Evolutionary conservation across 805 yeast species (phyloP).

Genomic region (Teunomyces funiuensis): DNA sequence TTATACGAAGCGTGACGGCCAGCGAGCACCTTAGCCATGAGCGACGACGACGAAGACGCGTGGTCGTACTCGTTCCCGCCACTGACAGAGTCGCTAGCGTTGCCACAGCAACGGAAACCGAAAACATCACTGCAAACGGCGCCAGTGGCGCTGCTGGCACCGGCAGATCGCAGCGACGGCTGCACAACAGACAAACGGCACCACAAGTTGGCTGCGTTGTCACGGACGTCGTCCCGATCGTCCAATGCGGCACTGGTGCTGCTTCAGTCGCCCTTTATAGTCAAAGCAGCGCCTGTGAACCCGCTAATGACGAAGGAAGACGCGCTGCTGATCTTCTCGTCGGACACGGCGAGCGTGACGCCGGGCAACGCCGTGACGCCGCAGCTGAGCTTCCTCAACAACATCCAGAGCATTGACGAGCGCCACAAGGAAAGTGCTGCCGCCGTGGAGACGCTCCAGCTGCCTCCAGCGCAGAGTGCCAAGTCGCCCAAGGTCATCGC

Average conservation of each 20-base stretch:
- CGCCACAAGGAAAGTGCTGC: slow-evolving; percentile 5
- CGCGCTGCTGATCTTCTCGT: slow-evolving; percentile 22
- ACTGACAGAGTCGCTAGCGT: slow-evolving; percentile 30
- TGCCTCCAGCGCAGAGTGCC: too few relatives aligned
- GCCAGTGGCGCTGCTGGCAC: too few relatives aligned
- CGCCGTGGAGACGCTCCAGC: too few relatives aligned
- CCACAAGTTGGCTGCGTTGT: neutral
- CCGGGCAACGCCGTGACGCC: neutral
- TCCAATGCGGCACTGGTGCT: slow-evolving; percentile 16
- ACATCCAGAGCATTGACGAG: slow-evolving; percentile 6
- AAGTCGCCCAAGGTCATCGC: slow-evolving; percentile 37
- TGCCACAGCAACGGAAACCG: slow-evolving; percentile 6
- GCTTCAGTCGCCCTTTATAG: slow-evolving; percentile 34
- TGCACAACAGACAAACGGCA: neutral
- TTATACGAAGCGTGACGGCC: neutral
- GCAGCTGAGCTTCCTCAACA: slow-evolving; percentile 9
- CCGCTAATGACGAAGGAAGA: slow-evolving; percentile 26
- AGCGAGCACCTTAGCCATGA: too few relatives aligned
- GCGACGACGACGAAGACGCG: slow-evolving; percentile 36
- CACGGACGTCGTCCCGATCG: neutral
- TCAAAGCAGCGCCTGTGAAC: slow-evolving; percentile 25
- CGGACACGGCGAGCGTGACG: neutral
- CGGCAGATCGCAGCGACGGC: neutral
- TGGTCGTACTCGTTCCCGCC: slow-evolving; percentile 43
- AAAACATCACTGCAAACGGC: too few relatives aligned